Evolutionary conservation across 768 basidiomycete genomes (phyloP).

Genomic region (Agaricus sinodeliciosus): DNA sequence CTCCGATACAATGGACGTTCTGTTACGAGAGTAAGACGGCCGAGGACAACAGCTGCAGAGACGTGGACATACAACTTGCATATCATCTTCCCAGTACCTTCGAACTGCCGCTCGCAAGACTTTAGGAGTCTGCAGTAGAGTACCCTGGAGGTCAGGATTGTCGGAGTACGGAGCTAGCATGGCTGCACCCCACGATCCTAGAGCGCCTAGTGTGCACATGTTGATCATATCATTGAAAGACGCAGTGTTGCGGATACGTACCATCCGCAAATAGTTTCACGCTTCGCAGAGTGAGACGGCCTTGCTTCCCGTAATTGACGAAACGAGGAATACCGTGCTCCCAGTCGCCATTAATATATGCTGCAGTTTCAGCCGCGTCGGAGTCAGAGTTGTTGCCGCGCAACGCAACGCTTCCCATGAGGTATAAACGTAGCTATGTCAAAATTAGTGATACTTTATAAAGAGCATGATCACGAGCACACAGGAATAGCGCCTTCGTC

Average conservation of each 20-base stretch:
- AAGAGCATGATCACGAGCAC: constrained; percentile 17
- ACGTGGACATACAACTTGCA: constrained; percentile 66
- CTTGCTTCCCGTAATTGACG: constrained; percentile 49
- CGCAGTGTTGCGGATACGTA: constrained; percentile 15
- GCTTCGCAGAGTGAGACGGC: constrained; percentile 51
- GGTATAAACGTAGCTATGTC: constrained; percentile 13
- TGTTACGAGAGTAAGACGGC: constrained; percentile 22
- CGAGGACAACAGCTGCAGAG: not conserved
- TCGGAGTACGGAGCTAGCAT: constrained; percentile 66
- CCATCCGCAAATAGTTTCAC: constrained; percentile 80
- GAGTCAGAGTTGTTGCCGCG: not conserved
- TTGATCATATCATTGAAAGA: not conserved
- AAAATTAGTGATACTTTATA: not conserved
- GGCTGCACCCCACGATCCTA: constrained; percentile 92
- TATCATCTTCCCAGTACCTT: constrained; percentile 64
- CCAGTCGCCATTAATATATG: constrained; percentile 48
- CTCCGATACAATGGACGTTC: constrained; percentile 89
- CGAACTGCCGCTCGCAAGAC: constrained; percentile 47
- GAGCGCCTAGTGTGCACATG: constrained; percentile 47
- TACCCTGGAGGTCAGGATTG: constrained; percentile 61
- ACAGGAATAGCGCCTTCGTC: constrained; percentile 65
- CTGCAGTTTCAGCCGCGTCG: constrained; percentile 16
- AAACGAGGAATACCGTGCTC: constrained; percentile 54
- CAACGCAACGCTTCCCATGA: constrained; percentile 8
- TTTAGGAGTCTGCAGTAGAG: constrained; percentile 55